Evolutionary conservation across 2,329 filamentous ascomycete genomes (phyloP).

Genomic region (Stemphylium vesicarium): DNA sequence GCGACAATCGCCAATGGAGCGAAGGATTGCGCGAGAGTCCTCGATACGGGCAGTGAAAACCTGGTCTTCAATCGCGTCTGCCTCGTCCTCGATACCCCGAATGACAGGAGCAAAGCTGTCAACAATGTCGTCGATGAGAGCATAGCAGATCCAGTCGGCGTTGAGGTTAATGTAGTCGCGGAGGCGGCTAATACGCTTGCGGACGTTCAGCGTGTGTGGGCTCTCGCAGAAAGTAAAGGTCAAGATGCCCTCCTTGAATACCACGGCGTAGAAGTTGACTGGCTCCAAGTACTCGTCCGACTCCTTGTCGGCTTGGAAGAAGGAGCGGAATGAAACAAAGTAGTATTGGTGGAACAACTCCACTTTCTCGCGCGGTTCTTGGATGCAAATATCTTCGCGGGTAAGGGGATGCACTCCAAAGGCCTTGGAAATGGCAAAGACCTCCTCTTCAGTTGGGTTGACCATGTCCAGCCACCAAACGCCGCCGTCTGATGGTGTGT

Average conservation of each 20-base stretch:
- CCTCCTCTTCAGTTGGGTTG: conserved; percentile 86
- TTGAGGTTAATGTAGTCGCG: conserved; percentile 95
- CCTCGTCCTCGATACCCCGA: conserved; percentile 82
- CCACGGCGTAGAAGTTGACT: conserved; percentile 95
- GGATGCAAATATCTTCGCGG: conserved; percentile 92
- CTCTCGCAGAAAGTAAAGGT: conserved; percentile 94
- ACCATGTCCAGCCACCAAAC: conserved; percentile 99
- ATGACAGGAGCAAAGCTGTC: conserved; percentile 94
- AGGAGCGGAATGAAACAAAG: conserved; percentile 96
- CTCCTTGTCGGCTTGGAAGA: conserved; percentile 80
- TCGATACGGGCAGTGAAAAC: conserved; percentile 92
- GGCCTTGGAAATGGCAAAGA: conserved; percentile 85
- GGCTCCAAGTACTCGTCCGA: conserved; percentile 87
- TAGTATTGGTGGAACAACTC: conserved; percentile 98
- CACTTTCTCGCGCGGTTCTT: conserved; percentile 97
- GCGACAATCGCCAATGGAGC: conserved; percentile 85
- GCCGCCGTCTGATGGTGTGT: conserved; percentile 71
- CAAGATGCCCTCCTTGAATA: conserved; percentile 92
- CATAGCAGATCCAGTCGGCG: conserved; percentile 99
- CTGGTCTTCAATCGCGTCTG: conserved; percentile 92
- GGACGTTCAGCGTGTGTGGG: conserved; percentile 84
- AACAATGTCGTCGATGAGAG: conserved; percentile 97
- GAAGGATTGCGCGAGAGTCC: conserved; percentile 85
- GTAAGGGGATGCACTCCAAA: conserved; percentile 96
- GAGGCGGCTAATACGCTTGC: conserved; percentile 87